Percentiles rank a stretch among this genome's conserved stretches.
Conservation (phyloP, 1,284 basidiomycete genomes). For the Rhodotorula sp. region DNA sequence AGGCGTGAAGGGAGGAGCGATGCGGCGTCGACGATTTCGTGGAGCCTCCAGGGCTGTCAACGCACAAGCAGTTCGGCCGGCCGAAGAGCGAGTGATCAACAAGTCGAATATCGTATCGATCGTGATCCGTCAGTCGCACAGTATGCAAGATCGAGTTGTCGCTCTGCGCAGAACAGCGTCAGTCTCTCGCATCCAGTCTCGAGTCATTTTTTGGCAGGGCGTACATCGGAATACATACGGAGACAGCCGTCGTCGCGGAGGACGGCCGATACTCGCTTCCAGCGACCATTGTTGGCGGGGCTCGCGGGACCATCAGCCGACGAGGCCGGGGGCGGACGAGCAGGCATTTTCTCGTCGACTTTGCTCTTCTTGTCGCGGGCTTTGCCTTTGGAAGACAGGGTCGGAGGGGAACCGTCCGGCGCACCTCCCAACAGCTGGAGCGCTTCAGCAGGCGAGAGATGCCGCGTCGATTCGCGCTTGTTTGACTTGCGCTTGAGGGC, state of each 20-base stretch:
- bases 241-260: constrained; percentile 38
- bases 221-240: constrained; percentile 32
- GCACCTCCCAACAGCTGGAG: constrained; percentile 21
- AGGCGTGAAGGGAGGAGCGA: constrained; percentile 5
- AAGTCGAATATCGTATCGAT: constrained; percentile 39
- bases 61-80: constrained; percentile 37
- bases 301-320: neutral
- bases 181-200: too few relatives aligned
- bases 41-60: constrained; percentile 10
- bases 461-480: constrained; percentile 39
- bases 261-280: constrained; percentile 26
- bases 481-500: constrained; percentile 36
- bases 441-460: constrained; percentile 38
- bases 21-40: constrained; percentile 10
- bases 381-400: neutral
- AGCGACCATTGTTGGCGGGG: constrained; percentile 15
- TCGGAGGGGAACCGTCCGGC: constrained; percentile 1
- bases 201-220: neutral
- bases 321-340: constrained; percentile 1
- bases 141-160: constrained; percentile 33
- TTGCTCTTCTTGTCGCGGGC: constrained; percentile 19
- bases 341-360: neutral
- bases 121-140: constrained; percentile 29
- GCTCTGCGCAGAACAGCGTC: constrained; percentile 3
- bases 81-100: constrained; percentile 43